Evolutionary conservation across 257 asterid species (phyloP), one percentile per base, ranked within the genome.

Genomic region (Ocimum tenuiflorum): DNA sequence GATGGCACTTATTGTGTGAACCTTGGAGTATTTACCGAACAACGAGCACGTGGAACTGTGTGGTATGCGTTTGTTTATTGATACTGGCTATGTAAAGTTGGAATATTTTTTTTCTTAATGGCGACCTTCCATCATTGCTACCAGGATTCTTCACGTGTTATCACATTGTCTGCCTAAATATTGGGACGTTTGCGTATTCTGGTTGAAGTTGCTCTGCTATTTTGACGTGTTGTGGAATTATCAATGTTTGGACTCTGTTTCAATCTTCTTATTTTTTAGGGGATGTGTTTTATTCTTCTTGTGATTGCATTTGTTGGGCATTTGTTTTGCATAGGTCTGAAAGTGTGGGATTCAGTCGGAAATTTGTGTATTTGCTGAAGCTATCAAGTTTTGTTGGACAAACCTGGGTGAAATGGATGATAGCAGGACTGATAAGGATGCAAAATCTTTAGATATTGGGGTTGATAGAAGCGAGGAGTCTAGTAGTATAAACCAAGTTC

Each of bases 361-460:
- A 50, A 57, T 60, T 65, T 41, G 56, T 35, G 55, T 68, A 35
- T 50, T 66, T 45, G 53, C 41, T 67, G 72, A 24, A 61, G 73
- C 27, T 50, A 2, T 58, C 73, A 6, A 7, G 36, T 43, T 65
- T 69, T 29, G 68, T 68, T 74, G 74, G 61, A 56, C 57, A 23
- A 73, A 69, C 50, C 50, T 52, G 35, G 77, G 55, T 74, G 76
- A 69, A 81, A 75, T 88, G 98, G 86, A 71, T 64, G 70, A 80
- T 63, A 70, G 71, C 55, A 82, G 77, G 67, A 68, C 31, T 73
- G 81, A 62, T 41, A 69, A 71, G 52, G 19, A 69, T 45, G 74
- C 65, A 0, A n/a, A 48, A 43, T 48, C 62, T 29, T 10, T 68
- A 64, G 83, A 76, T 67, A 73, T 49, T 61, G 67, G 53, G 38